phyloP scores from a whole-genome alignment of 352 stramenopile species.

The Phytophthora citricola region DNA sequence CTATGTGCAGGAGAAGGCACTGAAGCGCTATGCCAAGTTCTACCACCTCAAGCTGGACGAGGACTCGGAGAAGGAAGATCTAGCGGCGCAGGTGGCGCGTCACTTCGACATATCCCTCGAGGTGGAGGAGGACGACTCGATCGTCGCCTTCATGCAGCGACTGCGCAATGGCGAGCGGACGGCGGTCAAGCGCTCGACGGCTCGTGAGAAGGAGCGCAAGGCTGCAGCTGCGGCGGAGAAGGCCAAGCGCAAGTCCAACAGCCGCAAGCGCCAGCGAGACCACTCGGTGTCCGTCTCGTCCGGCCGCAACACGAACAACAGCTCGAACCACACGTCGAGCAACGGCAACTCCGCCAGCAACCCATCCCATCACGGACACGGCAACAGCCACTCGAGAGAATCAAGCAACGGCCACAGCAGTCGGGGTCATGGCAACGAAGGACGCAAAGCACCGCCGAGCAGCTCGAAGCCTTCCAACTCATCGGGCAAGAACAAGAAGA shows the following conservation, averaged over 20 bases:
- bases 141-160: conserved; percentile 85
- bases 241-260: conserved; percentile 79
- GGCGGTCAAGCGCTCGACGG: conserved; percentile 51
- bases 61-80: conserved; percentile 67
- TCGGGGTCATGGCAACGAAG: conserved; percentile 26
- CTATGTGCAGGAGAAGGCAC: conserved; percentile 61
- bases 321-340: conserved; percentile 30
- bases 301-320: conserved; percentile 29
- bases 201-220: conserved; percentile 71
- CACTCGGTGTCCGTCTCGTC: conserved; percentile 39
- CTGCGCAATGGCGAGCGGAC: conserved; percentile 83
- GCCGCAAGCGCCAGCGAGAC: conserved; percentile 77
- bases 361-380: conserved; percentile 22
- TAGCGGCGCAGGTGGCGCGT: conserved; percentile 79
- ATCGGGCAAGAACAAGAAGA: conserved; percentile 54
- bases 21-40: conserved; percentile 84
- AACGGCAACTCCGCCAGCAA: conserved; percentile 22
- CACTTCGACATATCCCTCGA: conserved; percentile 84
- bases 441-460: conserved; percentile 35
- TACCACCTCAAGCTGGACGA: conserved; percentile 77
- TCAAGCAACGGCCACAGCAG: conserved; percentile 28
- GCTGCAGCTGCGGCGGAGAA: conserved; percentile 44
- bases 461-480: conserved; percentile 33
- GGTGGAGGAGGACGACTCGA: conserved; percentile 88
- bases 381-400: conserved; percentile 22